These are phyloP conservation scores for Epithele typhae DNA, from an alignment of 768 basidiomycete genomes.

Conservation along the genomic window DNA sequence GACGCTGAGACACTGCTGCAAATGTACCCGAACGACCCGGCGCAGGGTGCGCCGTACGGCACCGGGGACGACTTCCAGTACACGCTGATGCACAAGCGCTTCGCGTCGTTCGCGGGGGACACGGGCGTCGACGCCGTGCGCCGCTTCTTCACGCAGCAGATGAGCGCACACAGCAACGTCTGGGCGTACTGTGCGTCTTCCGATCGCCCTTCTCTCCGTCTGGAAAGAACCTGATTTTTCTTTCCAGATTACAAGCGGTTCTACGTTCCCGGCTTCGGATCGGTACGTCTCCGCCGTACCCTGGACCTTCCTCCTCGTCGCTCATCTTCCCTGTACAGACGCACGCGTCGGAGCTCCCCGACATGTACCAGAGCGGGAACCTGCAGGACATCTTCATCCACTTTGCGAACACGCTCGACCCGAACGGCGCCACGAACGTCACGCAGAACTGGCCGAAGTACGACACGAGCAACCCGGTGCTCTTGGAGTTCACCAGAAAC, in stretches of 20 bases:
- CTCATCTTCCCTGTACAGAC: neutral
- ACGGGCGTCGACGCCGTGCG: constrained; percentile 13
- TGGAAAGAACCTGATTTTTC: neutral
- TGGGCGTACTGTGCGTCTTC: neutral
- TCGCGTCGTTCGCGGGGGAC: constrained; percentile 16
- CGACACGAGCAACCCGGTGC: neutral
- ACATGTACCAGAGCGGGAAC: neutral
- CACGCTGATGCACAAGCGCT: constrained; percentile 13
- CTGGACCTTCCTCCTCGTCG: neutral
- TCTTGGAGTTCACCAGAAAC: neutral
- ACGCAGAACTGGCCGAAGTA: too few species aligned
- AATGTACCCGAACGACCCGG: constrained; percentile 12
- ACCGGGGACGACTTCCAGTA: constrained; percentile 6
- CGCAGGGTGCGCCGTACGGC: constrained; percentile 13
- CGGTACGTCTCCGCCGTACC: neutral
- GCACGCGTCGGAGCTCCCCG: neutral
- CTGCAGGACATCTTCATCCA: neutral
- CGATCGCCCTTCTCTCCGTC: neutral
- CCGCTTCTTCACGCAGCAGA: neutral
- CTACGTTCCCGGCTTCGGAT: neutral
- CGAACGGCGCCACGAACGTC: neutral
- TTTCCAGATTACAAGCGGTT: neutral
- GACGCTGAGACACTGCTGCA: neutral
- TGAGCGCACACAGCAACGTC: neutral
- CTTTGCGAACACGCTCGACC: neutral